A percentile compares a stretch with the other conserved stretches of the same genome.
Conservation (phyloP, 192 early-diverging fungal genomes). For the Coemansia sp. region DNA sequence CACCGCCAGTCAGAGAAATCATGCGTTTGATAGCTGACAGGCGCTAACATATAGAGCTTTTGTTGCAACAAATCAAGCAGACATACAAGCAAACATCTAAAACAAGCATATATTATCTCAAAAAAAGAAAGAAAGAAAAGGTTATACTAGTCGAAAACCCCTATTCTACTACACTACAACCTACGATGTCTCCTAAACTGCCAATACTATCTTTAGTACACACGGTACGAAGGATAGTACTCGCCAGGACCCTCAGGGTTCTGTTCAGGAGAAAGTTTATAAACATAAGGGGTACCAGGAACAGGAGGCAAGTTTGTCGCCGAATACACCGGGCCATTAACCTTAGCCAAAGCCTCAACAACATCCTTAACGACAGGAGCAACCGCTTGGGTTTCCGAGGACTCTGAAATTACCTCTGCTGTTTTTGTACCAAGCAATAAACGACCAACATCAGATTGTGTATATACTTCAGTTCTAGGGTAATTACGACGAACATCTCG, state of each 20-base stretch:
- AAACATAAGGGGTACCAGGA: constrained; percentile 46
- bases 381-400: not conserved
- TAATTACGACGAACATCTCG: constrained; percentile 90
- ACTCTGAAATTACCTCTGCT: constrained; percentile 12
- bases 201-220: constrained; percentile 36
- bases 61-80: not conserved
- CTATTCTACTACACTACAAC: too few species aligned
- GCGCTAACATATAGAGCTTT: too few species aligned
- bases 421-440: constrained; percentile 44
- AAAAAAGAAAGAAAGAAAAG: constrained; percentile 5
- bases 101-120: not conserved
- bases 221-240: constrained; percentile 51
- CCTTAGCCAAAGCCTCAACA: constrained; percentile 51
- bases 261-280: constrained; percentile 52
- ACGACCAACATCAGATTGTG: constrained; percentile 69
- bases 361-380: constrained; percentile 32
- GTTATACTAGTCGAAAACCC: too few species aligned
- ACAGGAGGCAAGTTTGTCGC: constrained; percentile 55
- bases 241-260: constrained; percentile 37
- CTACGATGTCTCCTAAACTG: too few species aligned
- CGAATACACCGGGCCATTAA: constrained; percentile 53
- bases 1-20: constrained; percentile 4
- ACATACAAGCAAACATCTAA: not conserved
- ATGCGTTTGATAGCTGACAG: constrained; percentile 2
- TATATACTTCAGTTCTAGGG: constrained; percentile 80